These are phyloP conservation scores for Tuber brumale DNA, from an alignment of 495 filamentous ascomycete species.

Conservation along the genomic window DNA sequence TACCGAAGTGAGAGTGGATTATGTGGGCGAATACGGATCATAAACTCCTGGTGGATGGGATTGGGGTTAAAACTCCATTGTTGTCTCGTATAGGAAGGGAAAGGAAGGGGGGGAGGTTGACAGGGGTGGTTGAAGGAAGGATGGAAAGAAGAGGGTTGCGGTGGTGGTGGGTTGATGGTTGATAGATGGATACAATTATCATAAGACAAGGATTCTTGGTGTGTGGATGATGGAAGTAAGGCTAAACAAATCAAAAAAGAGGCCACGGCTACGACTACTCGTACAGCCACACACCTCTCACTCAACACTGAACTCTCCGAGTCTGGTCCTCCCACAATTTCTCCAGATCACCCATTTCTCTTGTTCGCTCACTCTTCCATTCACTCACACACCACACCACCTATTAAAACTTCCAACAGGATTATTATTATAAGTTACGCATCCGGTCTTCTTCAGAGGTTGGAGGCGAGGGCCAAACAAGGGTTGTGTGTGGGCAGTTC, in stretches of 20 bases:
- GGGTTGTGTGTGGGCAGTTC: slow-evolving; percentile 8
- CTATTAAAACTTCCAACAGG: slow-evolving; percentile 4
- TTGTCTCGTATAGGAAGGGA: slow-evolving; percentile 25
- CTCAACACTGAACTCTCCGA: background rate
- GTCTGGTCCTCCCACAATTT: background rate
- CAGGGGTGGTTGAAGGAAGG: slow-evolving; percentile 7
- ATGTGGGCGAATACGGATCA: background rate
- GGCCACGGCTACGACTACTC: slow-evolving; percentile 36
- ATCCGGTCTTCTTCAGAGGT: slow-evolving; percentile 15
- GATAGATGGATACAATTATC: slow-evolving; percentile 17
- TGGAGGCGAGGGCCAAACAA: background rate
- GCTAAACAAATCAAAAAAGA: slow-evolving; percentile 29
- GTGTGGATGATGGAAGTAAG: background rate
- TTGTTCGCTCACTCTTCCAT: background rate
- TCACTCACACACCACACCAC: slow-evolving; percentile 8
- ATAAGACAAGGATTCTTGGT: slow-evolving; percentile 8
- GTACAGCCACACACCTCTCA: slow-evolving; percentile 15
- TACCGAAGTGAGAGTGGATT: background rate
- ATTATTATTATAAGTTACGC: slow-evolving; percentile 26
- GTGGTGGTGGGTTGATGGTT: background rate
- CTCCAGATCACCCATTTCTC: background rate
- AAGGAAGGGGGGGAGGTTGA: slow-evolving; percentile 11
- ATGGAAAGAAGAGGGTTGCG: slow-evolving; percentile 4
- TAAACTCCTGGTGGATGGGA: background rate
- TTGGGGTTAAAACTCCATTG: slow-evolving; percentile 9